These are phyloP conservation scores for Leccinum subspadiceum DNA, from an alignment of 1,284 basidiomycete genomes.

Conservation along the genomic window DNA sequence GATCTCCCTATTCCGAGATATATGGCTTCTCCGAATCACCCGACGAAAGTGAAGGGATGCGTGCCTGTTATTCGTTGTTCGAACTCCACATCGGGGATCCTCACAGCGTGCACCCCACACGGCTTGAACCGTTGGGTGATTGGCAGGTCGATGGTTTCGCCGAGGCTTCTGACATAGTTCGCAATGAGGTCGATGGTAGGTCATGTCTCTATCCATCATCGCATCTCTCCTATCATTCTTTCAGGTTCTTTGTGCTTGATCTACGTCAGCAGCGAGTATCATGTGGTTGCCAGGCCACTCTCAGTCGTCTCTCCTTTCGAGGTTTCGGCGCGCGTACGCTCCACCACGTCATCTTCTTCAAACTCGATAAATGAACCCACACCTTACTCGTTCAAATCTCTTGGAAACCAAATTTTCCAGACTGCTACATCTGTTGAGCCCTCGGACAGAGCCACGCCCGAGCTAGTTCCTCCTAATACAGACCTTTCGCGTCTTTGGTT, in stretches of 20 bases:
- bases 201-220: conserved; percentile 5
- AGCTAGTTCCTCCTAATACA: conserved; percentile 10
- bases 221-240: conserved; percentile 25
- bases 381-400: conserved; percentile 52
- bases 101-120: conserved; percentile 36
- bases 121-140: conserved; percentile 49
- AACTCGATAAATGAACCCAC: conserved; percentile 24
- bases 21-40: conserved; percentile 25
- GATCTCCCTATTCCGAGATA: conserved; percentile 18
- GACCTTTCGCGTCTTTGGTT: conserved; percentile 26
- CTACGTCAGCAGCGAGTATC: conserved; percentile 22
- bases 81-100: conserved; percentile 41
- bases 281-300: conserved; percentile 35
- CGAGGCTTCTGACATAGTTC: conserved; percentile 43
- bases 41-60: conserved; percentile 7
- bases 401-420: conserved; percentile 32
- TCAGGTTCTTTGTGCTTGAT: conserved; percentile 27
- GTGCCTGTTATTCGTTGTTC: conserved; percentile 42
- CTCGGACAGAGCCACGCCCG: background rate
- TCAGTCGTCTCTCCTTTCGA: conserved; percentile 30
- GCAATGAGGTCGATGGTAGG: conserved; percentile 45
- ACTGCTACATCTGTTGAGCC: conserved; percentile 31
- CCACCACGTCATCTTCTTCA: conserved; percentile 17
- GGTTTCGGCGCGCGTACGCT: conserved; percentile 12
- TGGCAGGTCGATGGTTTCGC: conserved; percentile 54